phyloP scores from a whole-genome alignment of 768 basidiomycete genomes.

The Daedaleopsis nitida region DNA sequence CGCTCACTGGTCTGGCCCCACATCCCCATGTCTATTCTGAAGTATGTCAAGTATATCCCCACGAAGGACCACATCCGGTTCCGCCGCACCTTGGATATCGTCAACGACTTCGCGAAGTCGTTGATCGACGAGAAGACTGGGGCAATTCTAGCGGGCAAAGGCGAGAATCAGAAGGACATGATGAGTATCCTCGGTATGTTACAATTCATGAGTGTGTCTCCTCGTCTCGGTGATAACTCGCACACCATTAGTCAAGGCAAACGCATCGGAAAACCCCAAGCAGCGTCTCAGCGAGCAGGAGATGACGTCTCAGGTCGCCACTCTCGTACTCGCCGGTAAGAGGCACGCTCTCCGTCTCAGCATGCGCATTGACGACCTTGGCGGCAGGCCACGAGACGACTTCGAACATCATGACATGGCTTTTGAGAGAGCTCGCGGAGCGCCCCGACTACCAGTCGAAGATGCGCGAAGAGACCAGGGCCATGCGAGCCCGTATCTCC shows the following conservation, averaged over 20 bases:
- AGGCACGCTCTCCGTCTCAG: neutral
- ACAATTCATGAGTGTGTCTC: neutral
- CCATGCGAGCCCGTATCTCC: constrained; percentile 22
- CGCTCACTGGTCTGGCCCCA: constrained; percentile 29
- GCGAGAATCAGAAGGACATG: constrained; percentile 36
- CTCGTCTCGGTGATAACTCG: neutral
- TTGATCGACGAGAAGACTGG: constrained; percentile 29
- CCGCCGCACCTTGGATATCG: constrained; percentile 26
- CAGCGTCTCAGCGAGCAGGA: constrained; percentile 32
- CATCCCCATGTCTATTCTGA: constrained; percentile 29
- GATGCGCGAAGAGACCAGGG: constrained; percentile 31
- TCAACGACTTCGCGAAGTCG: constrained; percentile 25
- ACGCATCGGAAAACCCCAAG: constrained; percentile 31
- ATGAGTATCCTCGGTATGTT: constrained; percentile 35
- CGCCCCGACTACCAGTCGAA: constrained; percentile 29
- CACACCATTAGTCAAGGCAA: constrained; percentile 29
- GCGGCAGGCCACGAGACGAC: constrained; percentile 34
- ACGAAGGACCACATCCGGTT: constrained; percentile 32
- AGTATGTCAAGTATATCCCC: constrained; percentile 32
- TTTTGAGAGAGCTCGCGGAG: constrained; percentile 32
- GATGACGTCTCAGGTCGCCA: constrained; percentile 34
- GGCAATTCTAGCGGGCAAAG: constrained; percentile 15
- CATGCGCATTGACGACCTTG: neutral
- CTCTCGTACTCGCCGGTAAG: constrained; percentile 20
- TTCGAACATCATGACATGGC: constrained; percentile 31